Evolutionary conservation across 2,329 filamentous ascomycete species (phyloP).

Genomic region (Penicillium griseofulvum): DNA sequence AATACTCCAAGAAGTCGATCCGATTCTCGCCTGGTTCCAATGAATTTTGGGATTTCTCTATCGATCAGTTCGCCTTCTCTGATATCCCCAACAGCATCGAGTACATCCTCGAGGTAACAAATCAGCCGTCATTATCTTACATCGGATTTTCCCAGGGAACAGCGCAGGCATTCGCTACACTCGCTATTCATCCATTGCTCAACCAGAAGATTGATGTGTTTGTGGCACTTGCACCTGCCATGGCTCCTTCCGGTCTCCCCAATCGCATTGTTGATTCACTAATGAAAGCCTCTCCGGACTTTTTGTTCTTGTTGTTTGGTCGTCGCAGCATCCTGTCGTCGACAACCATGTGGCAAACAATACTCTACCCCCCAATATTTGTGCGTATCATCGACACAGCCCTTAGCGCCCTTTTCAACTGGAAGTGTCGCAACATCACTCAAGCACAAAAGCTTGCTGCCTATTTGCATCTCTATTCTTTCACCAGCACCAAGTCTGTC

Average conservation of each 20-base stretch:
- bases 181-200: constrained; percentile 86
- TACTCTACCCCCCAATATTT: constrained; percentile 92
- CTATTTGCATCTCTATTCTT: constrained; percentile 94
- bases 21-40: constrained; percentile 69
- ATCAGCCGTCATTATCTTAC: constrained; percentile 82
- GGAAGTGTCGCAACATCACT: constrained; percentile 81
- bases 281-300: constrained; percentile 87
- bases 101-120: constrained; percentile 83
- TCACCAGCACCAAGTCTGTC: constrained; percentile 92
- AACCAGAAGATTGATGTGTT: constrained; percentile 95
- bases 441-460: constrained; percentile 87
- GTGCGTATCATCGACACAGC: constrained; percentile 80
- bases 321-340: constrained; percentile 87
- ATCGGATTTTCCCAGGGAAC: constrained; percentile 97
- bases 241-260: constrained; percentile 87
- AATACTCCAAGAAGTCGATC: constrained; percentile 95
- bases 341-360: constrained; percentile 94
- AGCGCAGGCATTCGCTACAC: constrained; percentile 89
- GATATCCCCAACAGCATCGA: constrained; percentile 94
- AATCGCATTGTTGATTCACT: constrained; percentile 90
- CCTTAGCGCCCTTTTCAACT: constrained; percentile 81
- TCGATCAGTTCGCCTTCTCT: constrained; percentile 96
- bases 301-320: constrained; percentile 90
- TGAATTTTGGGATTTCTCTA: constrained; percentile 95
- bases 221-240: constrained; percentile 90